Evolutionary conservation across 208 protist genomes (phyloP), one percentile per base, ranked within the genome.

Genomic region (Novymonas esmeraldas): DNA sequence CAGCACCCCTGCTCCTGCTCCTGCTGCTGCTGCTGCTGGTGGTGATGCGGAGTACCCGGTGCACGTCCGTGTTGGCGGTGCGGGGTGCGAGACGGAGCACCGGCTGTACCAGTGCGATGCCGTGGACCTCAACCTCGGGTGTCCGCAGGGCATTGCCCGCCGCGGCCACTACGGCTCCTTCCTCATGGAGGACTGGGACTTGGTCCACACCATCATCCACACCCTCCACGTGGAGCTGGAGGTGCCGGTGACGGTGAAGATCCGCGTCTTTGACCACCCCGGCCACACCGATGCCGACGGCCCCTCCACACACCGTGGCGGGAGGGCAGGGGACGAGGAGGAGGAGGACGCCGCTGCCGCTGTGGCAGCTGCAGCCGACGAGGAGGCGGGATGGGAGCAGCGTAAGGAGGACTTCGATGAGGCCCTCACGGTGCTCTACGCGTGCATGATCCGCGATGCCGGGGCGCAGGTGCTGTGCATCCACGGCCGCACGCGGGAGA

Each of bases 161-260:
- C 91, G 88, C 26, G 94, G 95, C 3, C 73, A 92, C 76, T 98
- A 97, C 77, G 93, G 95, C 41, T 81, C 88, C 10, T 98, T 95
- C 61, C 78, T 98, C 13, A 95, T 95, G 90, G 89, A 97, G 36
- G 79, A 97, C 63, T 95, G 91, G 85, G 79, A 90, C 1, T 24
- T 76, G 22, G 66, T 97, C 18, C 89, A 94, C 76, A 85, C 75
- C 26, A 86, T 96, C n/a, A 78, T 97, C 14, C 84, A 90, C 70
- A 84, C 78, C 6, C 70, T 97, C 16, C 70, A 86, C 20, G 82
- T 92, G n/a, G 85, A 96, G 64, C 81, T 97, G 38, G 64, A 71
- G 63, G 82, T 98, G 45, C 94, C 95, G 10, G 92, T 98, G 24
- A 98, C 94, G 34, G 89, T 71, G 33, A 98, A 98, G 45, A 97